Evolutionary conservation across 768 basidiomycete genomes (phyloP).

Genomic region (Lyophyllum atratum): DNA sequence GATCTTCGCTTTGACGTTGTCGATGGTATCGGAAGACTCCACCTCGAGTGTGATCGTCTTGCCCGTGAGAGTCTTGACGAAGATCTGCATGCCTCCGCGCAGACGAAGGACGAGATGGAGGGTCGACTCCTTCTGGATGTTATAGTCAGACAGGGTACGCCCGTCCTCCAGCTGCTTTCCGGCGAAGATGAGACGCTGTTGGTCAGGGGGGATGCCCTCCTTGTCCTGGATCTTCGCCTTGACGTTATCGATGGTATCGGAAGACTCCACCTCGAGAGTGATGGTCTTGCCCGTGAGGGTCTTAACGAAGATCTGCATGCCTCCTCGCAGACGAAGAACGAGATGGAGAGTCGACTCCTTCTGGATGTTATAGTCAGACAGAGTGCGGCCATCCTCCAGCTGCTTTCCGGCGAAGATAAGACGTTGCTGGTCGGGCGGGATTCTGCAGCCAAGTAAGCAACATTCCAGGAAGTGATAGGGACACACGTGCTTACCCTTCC

Average conservation of each 20-base stretch:
- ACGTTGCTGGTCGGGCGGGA: constrained; percentile 90
- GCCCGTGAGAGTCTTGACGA: constrained; percentile 85
- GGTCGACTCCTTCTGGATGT: constrained; percentile 89
- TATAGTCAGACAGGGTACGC: constrained; percentile 88
- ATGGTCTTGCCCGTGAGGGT: constrained; percentile 89
- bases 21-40: constrained; percentile 91
- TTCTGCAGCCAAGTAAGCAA: constrained; percentile 32
- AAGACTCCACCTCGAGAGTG: constrained; percentile 87
- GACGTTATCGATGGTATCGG: constrained; percentile 86
- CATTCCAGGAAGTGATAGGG: not conserved
- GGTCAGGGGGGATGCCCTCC: constrained; percentile 84
- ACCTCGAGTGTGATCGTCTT: constrained; percentile 95
- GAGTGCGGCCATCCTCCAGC: constrained; percentile 90
- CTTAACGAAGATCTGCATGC: constrained; percentile 86
- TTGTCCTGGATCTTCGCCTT: constrained; percentile 95
- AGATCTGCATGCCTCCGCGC: constrained; percentile 91
- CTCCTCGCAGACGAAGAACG: constrained; percentile 90
- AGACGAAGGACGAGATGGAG: constrained; percentile 83
- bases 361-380: constrained; percentile 92
- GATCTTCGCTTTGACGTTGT: constrained; percentile 85
- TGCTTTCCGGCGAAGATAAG: constrained; percentile 98
- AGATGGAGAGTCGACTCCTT: constrained; percentile 92
- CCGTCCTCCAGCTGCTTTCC: constrained; percentile 94
- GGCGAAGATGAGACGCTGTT: constrained; percentile 89
- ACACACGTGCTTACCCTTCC: constrained; percentile 49